phyloP scores from a whole-genome alignment of 768 basidiomycete genomes.

The Clathrus columnatus region DNA sequence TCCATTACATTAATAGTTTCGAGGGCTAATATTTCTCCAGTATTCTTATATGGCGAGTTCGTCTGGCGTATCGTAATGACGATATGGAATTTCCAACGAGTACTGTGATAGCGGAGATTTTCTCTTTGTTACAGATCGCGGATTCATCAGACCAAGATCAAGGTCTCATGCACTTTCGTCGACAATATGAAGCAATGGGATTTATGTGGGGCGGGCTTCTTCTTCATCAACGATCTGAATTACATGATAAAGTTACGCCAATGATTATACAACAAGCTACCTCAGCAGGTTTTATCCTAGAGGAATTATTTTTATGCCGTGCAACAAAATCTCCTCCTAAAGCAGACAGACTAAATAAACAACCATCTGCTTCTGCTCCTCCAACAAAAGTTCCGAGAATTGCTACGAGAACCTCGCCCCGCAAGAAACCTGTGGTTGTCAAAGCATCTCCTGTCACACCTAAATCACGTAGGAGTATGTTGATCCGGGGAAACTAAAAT shows the following conservation, averaged over 20 bases:
- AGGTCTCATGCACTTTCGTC: constrained; percentile 20
- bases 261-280: constrained; percentile 45
- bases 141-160: constrained; percentile 26
- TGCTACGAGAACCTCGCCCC: constrained; percentile 10
- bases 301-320: constrained; percentile 18
- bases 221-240: constrained; percentile 46
- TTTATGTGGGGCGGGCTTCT: constrained; percentile 69
- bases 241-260: constrained; percentile 28
- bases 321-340: not conserved
- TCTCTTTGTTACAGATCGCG: constrained; percentile 15
- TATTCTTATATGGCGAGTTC: constrained; percentile 45
- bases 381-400: not conserved
- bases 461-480: constrained; percentile 31
- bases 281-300: constrained; percentile 43
- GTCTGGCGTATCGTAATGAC: constrained; percentile 32
- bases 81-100: constrained; percentile 19
- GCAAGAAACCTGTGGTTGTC: constrained; percentile 16
- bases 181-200: constrained; percentile 44
- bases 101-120: constrained; percentile 20
- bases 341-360: not conserved
- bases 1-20: not conserved
- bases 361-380: not conserved
- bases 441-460: constrained; percentile 33
- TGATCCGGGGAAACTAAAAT: not conserved
- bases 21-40: constrained; percentile 20